Conservation (phyloP, 1,284 basidiomycete genomes). For the Cystobasidiaceae sp. region DNA sequence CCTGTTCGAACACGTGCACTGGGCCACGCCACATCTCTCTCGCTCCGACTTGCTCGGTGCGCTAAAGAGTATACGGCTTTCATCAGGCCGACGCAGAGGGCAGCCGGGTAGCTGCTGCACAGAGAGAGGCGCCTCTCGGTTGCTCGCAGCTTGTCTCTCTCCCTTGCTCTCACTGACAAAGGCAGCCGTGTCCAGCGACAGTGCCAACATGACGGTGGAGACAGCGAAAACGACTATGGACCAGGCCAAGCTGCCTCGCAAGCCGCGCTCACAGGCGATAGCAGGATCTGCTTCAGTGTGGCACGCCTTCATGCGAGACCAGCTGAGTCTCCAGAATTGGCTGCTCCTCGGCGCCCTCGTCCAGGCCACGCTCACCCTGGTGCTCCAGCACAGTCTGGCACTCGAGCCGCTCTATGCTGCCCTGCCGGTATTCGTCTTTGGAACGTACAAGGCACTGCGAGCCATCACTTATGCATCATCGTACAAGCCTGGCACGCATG, state of each 20-base stretch:
- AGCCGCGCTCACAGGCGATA: conserved; percentile 6
- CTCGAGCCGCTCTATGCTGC: background rate
- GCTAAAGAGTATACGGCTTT: no score
- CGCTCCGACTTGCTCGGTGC: no score
- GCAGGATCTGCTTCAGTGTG: no score
- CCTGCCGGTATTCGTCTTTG: background rate
- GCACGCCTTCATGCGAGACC: background rate
- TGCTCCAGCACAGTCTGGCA: background rate
- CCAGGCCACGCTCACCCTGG: background rate
- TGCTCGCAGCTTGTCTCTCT: no score
- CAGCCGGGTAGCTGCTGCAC: no score
- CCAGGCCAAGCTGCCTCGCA: background rate
- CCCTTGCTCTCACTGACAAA: no score
- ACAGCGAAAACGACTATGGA: background rate
- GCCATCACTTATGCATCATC: background rate
- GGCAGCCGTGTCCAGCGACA: no score
- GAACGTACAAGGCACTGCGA: background rate
- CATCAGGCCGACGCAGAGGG: no score
- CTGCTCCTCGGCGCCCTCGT: background rate
- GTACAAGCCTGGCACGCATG: background rate
- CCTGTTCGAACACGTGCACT: no score
- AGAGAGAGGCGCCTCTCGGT: no score
- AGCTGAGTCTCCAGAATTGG: background rate
- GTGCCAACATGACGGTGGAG: no score
- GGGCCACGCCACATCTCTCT: no score